Percentiles rank a stretch among this genome's conserved stretches.
Evolutionary conservation across 2,329 filamentous ascomycete species (phyloP).

Genomic region (Venturia asperata): DNA sequence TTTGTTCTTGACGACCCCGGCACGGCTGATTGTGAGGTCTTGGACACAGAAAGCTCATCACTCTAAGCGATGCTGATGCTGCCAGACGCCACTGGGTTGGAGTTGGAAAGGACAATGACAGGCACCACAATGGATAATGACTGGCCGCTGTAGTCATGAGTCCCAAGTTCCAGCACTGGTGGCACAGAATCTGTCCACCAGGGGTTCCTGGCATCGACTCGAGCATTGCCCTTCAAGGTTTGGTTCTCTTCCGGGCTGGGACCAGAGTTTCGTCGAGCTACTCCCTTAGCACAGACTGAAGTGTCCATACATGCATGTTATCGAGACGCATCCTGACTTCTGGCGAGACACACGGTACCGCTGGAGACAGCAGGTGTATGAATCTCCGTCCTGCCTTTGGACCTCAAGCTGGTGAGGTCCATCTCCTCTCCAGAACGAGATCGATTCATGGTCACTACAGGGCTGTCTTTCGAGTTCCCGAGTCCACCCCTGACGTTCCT

Average conservation of each 20-base stretch:
- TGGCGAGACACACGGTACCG: not conserved
- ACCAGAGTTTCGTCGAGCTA: not conserved
- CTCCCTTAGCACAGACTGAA: not conserved
- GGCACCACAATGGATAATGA: too few relatives aligned
- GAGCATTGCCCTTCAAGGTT: not conserved
- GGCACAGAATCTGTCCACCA: not conserved
- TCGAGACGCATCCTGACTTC: not conserved
- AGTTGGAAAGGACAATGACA: too few relatives aligned
- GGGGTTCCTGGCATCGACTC: not conserved
- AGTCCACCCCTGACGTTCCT: not conserved
- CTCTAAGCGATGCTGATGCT: too few relatives aligned
- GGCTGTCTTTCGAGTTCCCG: not conserved
- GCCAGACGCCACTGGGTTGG: too few relatives aligned
- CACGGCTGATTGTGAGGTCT: too few relatives aligned
- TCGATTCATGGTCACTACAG: conserved; percentile 3
- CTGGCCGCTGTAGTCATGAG: not conserved
- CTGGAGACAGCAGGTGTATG: not conserved
- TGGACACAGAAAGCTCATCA: too few relatives aligned
- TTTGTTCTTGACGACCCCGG: too few relatives aligned
- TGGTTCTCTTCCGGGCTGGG: not conserved
- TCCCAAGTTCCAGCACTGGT: not conserved
- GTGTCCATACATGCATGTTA: not conserved
- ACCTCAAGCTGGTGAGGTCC: not conserved
- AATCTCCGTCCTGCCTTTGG: not conserved
- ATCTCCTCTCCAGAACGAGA: not conserved